Conservation (phyloP, 129 eudicot species). For the Flaveria robusta region DNA sequence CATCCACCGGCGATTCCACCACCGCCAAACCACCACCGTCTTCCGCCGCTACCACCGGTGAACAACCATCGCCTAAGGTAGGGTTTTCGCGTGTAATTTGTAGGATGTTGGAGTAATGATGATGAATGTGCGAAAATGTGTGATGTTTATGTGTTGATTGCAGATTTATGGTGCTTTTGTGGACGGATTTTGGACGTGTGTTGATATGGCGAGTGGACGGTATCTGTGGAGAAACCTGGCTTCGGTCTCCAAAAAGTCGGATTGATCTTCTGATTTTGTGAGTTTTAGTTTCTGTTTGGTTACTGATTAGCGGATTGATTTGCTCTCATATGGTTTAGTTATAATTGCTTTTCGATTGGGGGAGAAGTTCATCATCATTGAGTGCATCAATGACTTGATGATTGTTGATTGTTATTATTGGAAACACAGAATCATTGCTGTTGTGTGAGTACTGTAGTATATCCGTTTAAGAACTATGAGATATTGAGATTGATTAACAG, state of each 20-base stretch:
- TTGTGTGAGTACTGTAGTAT: not conserved
- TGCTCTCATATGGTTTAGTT: not conserved
- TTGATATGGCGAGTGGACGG: constrained; percentile 88
- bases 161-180: constrained; percentile 43
- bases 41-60: constrained; percentile 18
- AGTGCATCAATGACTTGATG: not conserved
- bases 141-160: constrained; percentile 14
- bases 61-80: constrained; percentile 35
- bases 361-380: not conserved
- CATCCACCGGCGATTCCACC: constrained; percentile 23
- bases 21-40: constrained; percentile 26
- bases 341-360: not conserved
- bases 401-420: not conserved
- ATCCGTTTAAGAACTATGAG: not conserved
- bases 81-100: constrained; percentile 14
- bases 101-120: not conserved
- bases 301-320: constrained; percentile 4
- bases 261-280: constrained; percentile 20
- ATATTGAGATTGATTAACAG: not conserved
- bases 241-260: constrained; percentile 40
- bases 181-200: constrained; percentile 66
- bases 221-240: constrained; percentile 71
- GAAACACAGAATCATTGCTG: not conserved
- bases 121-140: constrained; percentile 5
- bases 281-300: not conserved